Percentiles rank a stretch among this genome's conserved stretches.
Conservation (phyloP, 2,329 filamentous ascomycete species). For the Arthroderma uncinatum region DNA sequence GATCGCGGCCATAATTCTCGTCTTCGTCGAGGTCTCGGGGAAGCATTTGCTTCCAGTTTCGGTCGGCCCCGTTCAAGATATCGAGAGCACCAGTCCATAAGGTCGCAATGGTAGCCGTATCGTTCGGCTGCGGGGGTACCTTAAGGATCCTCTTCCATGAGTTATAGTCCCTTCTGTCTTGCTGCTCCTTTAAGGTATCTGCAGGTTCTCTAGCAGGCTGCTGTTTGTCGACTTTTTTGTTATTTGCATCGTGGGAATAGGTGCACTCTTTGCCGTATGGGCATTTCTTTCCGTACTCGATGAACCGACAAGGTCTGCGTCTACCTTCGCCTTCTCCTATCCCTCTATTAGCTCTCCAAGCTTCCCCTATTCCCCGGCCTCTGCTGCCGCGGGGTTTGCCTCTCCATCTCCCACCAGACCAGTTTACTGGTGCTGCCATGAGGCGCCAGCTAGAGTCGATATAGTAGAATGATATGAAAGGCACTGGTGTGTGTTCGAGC, state of each 20-base stretch:
- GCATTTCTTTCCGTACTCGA: neutral
- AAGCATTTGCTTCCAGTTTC: slow-evolving; percentile 25
- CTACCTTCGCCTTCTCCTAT: neutral
- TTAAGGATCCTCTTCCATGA: slow-evolving; percentile 23
- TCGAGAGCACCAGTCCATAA: slow-evolving; percentile 23
- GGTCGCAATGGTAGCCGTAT: slow-evolving; percentile 15
- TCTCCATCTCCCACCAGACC: neutral
- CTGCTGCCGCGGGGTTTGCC: neutral
- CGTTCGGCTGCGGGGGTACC: slow-evolving; percentile 12
- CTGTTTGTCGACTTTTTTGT: too few relatives aligned
- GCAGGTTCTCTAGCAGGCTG: neutral
- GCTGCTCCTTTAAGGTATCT: slow-evolving; percentile 17
- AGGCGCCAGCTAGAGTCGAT: too few relatives aligned
- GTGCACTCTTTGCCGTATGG: neutral
- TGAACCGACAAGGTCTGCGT: neutral
- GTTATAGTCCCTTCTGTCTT: slow-evolving; percentile 20
- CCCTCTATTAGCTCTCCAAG: too few relatives aligned
- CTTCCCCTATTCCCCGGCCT: neutral
- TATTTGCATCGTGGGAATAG: neutral
- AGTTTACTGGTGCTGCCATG: neutral
- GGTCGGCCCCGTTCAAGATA: slow-evolving; percentile 22
- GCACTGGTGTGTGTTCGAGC: too few relatives aligned
- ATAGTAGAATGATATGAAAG: too few relatives aligned
- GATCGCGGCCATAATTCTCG: slow-evolving; percentile 19
- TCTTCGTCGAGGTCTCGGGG: slow-evolving; percentile 23